Base-by-base conservation (phyloP, 2,329 filamentous ascomycete species). In the Colletotrichum sp. region DNA sequence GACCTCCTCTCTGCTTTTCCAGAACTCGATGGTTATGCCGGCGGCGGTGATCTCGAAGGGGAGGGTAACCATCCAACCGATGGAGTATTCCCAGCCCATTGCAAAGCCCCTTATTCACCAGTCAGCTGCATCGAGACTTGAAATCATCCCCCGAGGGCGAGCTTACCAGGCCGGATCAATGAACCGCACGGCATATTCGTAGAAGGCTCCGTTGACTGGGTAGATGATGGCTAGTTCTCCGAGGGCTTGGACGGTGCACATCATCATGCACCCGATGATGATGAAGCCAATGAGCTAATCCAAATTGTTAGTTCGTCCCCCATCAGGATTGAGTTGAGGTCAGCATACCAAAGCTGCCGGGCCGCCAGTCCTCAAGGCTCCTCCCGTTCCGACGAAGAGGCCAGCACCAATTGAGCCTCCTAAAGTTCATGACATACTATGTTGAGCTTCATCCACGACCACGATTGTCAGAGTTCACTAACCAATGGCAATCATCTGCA, bases 11-110 rank as follows among this genome's bases (percentile, higher is more conserved):
- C 90, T 85, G 2, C 88, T 83, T 16, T 95, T 86, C 95, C 95
- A 98, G 80, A 92, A 96, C 79, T 94, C 91, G 71, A 98, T 93
- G 72, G 96, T 94, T 34, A 97, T 85, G 6, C 94, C 91, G 16
- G 90, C 92, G 28, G 95, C 95, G 1, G 95, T 97, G 60, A 97
- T 67, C 30, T 67, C 64, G 13, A 55, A 67, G 12, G 64, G 64
- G 0, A 67, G 64, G 12, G 64, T 67, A 5, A 67, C 16, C 64
- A 67, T 67, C 39, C 64, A 67, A 13, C 64, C 64, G 39, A 67
- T 67, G 64, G 64, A 67, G 39, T 67, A 67, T 28, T 90, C 90
- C 87, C 87, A 89, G n/a, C 89, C 89, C 63, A 89, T 84, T 55
- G 89, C 89, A 67, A 90, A 90, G 4, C 89, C 89, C 39, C 64